These are phyloP conservation scores for Ustilago sp. DNA, from an alignment of 1,284 basidiomycete species.

Conservation along the genomic window DNA sequence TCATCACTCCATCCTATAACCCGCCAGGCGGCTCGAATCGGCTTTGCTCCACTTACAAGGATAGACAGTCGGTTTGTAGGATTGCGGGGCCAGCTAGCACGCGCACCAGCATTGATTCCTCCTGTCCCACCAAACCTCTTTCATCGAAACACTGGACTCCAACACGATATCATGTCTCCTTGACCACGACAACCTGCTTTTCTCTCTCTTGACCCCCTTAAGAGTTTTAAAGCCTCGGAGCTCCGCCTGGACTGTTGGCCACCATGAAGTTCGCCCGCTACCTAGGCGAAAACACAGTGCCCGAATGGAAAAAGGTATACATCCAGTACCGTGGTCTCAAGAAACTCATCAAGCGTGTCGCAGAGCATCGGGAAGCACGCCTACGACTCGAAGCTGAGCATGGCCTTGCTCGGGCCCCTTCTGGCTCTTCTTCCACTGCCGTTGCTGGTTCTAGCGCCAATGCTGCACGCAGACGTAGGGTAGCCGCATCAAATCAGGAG, in stretches of 20 bases:
- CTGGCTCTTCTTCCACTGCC: constrained; percentile 24
- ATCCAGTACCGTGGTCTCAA: constrained; percentile 69
- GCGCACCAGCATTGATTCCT: neutral
- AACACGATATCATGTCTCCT: neutral
- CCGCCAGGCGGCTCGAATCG: too few species aligned
- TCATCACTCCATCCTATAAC: neutral
- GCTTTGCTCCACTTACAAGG: too few species aligned
- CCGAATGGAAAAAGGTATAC: constrained; percentile 69
- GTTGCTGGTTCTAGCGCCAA: neutral
- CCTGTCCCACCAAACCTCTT: neutral
- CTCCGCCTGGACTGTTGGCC: neutral
- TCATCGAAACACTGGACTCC: neutral
- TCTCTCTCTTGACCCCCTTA: neutral
- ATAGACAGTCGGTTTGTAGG: too few species aligned
- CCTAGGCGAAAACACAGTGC: constrained; percentile 64
- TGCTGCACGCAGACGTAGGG: neutral
- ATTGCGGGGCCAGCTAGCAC: too few species aligned
- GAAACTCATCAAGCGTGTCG: constrained; percentile 69
- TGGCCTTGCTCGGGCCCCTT: constrained; percentile 11
- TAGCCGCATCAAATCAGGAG: constrained; percentile 10
- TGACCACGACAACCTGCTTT: neutral
- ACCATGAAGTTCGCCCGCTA: constrained; percentile 60
- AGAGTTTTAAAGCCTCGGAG: neutral
- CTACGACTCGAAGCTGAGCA: constrained; percentile 25
- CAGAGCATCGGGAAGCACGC: constrained; percentile 48